phyloP scores from a whole-genome alignment of 768 basidiomycete species.

The Candolleomyces eurysporus region DNA sequence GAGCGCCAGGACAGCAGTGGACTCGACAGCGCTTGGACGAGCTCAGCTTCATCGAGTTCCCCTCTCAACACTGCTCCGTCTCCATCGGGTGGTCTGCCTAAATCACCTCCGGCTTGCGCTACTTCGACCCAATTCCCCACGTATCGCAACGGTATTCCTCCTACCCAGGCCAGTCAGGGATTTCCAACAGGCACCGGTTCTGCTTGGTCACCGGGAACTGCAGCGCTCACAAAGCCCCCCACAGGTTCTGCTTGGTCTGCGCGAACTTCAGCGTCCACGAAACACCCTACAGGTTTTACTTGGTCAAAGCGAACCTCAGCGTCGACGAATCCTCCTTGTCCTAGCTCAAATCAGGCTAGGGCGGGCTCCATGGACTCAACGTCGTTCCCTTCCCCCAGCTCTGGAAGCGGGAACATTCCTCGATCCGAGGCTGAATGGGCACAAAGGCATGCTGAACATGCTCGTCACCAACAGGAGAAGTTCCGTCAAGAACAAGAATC shows the following conservation, averaged over 20 bases:
- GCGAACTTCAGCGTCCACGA: no score
- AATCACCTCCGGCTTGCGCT: constrained; percentile 20
- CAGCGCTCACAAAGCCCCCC: constrained; percentile 3
- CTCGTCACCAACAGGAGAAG: constrained; percentile 62
- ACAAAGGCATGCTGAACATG: constrained; percentile 62
- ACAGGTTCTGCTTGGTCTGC: no score
- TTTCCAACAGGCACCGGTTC: constrained; percentile 19
- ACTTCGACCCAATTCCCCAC: constrained; percentile 16
- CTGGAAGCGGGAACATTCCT: constrained; percentile 15
- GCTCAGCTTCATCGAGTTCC: not conserved
- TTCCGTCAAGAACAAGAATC: constrained; percentile 70
- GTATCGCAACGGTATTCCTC: constrained; percentile 17
- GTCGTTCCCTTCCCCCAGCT: constrained; percentile 22
- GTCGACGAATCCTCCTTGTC: constrained; percentile 19
- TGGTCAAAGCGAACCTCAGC: constrained; percentile 11
- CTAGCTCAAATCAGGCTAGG: constrained; percentile 26
- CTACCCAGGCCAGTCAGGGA: constrained; percentile 28
- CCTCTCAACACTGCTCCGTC: not conserved
- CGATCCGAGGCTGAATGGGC: constrained; percentile 55
- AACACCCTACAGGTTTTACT: not conserved
- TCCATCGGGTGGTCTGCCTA: constrained; percentile 17
- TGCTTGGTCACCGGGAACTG: constrained; percentile 27
- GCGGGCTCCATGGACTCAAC: constrained; percentile 34
- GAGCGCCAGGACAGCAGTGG: constrained; percentile 43
- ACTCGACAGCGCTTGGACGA: constrained; percentile 29